These are phyloP conservation scores for Trichoderma aggressivum DNA, from an alignment of 2,329 filamentous ascomycete species.

Conservation along the genomic window DNA sequence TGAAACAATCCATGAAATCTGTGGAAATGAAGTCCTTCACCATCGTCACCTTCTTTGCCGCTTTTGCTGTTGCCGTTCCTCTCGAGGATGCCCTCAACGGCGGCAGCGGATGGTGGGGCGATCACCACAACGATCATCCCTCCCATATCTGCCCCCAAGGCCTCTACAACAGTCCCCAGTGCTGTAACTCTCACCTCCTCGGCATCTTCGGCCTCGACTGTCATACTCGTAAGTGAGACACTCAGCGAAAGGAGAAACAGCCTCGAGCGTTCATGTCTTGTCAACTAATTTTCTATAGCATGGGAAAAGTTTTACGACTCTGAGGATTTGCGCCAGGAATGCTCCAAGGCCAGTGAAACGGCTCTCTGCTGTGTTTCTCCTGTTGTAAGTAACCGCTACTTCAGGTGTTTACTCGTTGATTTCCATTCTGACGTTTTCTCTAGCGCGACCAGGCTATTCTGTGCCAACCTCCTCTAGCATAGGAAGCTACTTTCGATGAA, in stretches of 20 bases:
- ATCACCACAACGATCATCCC: not conserved
- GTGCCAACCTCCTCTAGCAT: not conserved
- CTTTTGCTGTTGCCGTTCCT: conserved; percentile 19
- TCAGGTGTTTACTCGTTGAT: not conserved
- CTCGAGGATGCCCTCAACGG: not conserved
- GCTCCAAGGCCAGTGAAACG: not conserved
- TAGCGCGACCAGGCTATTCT: conserved; percentile 9
- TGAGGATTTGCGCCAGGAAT: conserved; percentile 12
- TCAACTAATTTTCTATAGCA: not conserved
- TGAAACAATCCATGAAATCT: not conserved
- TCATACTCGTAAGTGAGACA: conserved; percentile 14
- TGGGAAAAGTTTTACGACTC: not conserved
- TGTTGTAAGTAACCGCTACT: conserved; percentile 1
- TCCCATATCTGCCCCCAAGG: not conserved
- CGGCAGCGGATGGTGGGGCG: not conserved
- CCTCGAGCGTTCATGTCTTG: not conserved
- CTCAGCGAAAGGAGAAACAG: not conserved
- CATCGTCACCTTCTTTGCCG: conserved; percentile 19
- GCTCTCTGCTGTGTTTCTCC: conserved; percentile 20
- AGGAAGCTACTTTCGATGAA: not conserved
- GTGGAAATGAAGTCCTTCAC: conserved; percentile 24
- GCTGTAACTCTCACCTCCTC: conserved; percentile 17
- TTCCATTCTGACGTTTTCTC: not conserved
- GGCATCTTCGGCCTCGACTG: conserved; percentile 18
- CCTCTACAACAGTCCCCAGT: conserved; percentile 20